Base-by-base conservation (phyloP, 148 eudicot genomes). In the Oxyria digyna region DNA sequence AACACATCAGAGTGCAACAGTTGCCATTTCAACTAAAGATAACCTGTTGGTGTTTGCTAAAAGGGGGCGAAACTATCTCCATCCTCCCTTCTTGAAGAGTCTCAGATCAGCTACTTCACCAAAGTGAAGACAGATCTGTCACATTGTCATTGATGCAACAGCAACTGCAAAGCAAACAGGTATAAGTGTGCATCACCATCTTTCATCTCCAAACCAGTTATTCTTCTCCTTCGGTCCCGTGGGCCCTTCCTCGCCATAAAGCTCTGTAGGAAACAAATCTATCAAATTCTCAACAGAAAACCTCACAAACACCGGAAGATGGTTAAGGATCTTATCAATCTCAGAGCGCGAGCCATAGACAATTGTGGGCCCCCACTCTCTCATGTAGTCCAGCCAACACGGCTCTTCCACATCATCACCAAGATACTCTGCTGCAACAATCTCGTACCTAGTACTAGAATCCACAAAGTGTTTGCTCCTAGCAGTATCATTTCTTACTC, bases 191-290 rank as follows among this genome's bases (percentile, higher is more conserved):
- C 0, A 48, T 73, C 40, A 81, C 75, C 85, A 87, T 74, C 96
- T 77, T 67, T 93, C 98, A 76, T 93, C 98, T 27, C 95, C 97
- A 6, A 78, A 69, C 98, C 98, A 93, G 43, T 90, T 93, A 66
- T 93, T 84, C 85, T 93, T 93, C 85, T 90, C 98, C 81, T 93
- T 90, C 13, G 98, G 98, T 62, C 98, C 98, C 0, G 98, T 93
- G 14, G 98, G 98, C 66, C 98, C 97, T 77, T 81, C 97, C 80
- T 93, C 98, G 0, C 96, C 95, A 13, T 82, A 90, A 54, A 93
- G 74, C 77, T 93, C 98, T 1, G 95, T 85, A 0, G 98, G 98
- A 55, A 93, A 90, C 70, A 93, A 68, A 21, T 86, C 97, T 35
- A 89, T 73, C 11, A 93, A 68, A 33, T 73, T 82, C 71, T 93